phyloP scores from a whole-genome alignment of 2,329 filamentous ascomycete species.

The Penicillium occitanis region DNA sequence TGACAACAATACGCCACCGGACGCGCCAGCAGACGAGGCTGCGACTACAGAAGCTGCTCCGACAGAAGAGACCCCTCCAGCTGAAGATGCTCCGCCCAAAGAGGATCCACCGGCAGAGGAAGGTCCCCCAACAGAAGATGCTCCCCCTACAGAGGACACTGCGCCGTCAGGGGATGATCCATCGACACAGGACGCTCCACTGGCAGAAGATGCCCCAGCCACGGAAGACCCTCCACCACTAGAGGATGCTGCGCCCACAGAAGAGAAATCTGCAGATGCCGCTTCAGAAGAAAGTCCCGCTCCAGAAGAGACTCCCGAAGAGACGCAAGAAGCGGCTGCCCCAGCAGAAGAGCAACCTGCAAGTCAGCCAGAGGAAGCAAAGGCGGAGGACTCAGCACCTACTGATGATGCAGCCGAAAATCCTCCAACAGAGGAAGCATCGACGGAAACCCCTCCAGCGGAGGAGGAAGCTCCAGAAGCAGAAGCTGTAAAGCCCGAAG shows the following conservation, averaged over 20 bases:
- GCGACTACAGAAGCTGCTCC: constrained; percentile 19
- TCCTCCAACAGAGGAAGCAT: not conserved
- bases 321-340: not conserved
- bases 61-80: constrained; percentile 23
- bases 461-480: constrained; percentile 22
- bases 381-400: not conserved
- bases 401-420: not conserved
- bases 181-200: not conserved
- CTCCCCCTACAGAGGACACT: constrained; percentile 18
- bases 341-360: not conserved
- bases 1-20: not conserved
- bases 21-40: constrained; percentile 19
- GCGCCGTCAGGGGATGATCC: not conserved
- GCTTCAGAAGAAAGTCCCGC: not conserved
- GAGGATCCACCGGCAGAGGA: constrained; percentile 24
- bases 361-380: not conserved
- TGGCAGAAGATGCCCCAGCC: not conserved
- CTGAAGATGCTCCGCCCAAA: constrained; percentile 20
- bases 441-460: constrained; percentile 10
- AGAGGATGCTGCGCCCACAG: constrained; percentile 24
- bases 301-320: not conserved
- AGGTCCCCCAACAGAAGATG: constrained; percentile 23
- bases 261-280: constrained; percentile 18
- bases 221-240: constrained; percentile 14
- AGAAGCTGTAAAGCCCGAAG: constrained; percentile 15